These are phyloP conservation scores for Sutorius australiensis DNA, from an alignment of 768 basidiomycete genomes.

Conservation along the genomic window DNA sequence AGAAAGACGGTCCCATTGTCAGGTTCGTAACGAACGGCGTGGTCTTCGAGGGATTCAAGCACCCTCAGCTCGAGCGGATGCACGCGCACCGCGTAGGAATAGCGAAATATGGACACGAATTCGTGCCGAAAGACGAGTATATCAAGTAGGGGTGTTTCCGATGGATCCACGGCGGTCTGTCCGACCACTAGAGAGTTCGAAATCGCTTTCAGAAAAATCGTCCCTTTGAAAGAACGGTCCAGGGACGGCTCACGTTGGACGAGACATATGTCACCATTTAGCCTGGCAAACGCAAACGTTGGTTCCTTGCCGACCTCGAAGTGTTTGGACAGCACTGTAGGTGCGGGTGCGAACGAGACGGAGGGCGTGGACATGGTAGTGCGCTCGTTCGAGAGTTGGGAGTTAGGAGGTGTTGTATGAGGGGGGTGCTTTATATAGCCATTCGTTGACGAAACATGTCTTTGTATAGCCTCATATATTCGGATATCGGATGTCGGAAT, in stretches of 20 bases:
- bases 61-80: constrained; percentile 40
- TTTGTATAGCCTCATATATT: background rate
- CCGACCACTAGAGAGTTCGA: constrained; percentile 7
- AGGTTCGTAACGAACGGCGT: constrained; percentile 50
- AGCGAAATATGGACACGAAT: constrained; percentile 62
- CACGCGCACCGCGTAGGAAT: constrained; percentile 44
- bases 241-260: constrained; percentile 20
- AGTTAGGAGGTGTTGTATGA: background rate
- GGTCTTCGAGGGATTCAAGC: constrained; percentile 48
- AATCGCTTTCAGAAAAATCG: background rate
- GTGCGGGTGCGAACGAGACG: constrained; percentile 23
- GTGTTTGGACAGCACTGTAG: constrained; percentile 14
- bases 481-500: background rate
- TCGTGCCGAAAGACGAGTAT: constrained; percentile 42
- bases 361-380: constrained; percentile 4
- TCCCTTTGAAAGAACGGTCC: background rate
- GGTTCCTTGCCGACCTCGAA: constrained; percentile 8
- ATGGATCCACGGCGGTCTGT: constrained; percentile 15
- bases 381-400: background rate
- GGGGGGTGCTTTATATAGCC: background rate
- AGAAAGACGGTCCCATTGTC: constrained; percentile 59
- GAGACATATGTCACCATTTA: constrained; percentile 27
- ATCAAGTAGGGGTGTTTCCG: constrained; percentile 14
- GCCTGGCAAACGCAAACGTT: constrained; percentile 37
- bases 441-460: background rate